Base-by-base conservation (phyloP, 2,329 filamentous ascomycete genomes). In the Xenosphaeropsis pyriputrescens region DNA sequence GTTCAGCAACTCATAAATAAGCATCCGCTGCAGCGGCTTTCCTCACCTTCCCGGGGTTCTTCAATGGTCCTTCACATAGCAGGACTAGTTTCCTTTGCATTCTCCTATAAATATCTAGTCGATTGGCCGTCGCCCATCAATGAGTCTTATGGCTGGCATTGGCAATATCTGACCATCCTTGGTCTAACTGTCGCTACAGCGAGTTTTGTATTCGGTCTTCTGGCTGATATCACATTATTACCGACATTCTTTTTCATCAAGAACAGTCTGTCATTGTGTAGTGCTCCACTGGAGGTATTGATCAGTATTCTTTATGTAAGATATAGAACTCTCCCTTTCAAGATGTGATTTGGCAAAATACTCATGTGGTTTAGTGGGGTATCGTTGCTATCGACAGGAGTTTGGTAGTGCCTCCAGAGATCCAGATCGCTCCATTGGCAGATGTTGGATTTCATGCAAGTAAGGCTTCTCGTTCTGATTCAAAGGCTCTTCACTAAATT, bases 111-210 rank as follows among this genome's bases (percentile, higher is more conserved):
- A 41, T 73, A 68, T 47, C 58, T 76, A 2, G 47, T 54, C 13
- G 45, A 49, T 11, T 71, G 64, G 56, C 67, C 71, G 2, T 68
- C 63, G 9, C 57, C 63, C 37, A 66, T 76, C 33, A 68, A 68
- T 36, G 59, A 64, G 0, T 65, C 73, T 1, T 82, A 78, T 48
- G 80, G 80, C 18, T 68, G 78, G 59, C 70, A 81, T 50, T 70
- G 76, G 44, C 76, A 83, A 54, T 84, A 80, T 50, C 66, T 86
- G 22, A 86, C 80, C 45, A 85, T 85, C 51, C 69, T 85, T 41
- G 80, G 79, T 18, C 67, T 85, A 32, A 61, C 66, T 1, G 59
- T 80, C 17, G 68, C 78, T 1, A 64, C 72, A 9, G 46, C 66
- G 34, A 79, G 75, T 36, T 85, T 85, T 53, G 47, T 57, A 36